Evolutionary conservation across 179 eudicot genomes (phyloP), one percentile per base, ranked within the genome.

Genomic region (Pouteria campechiana): DNA sequence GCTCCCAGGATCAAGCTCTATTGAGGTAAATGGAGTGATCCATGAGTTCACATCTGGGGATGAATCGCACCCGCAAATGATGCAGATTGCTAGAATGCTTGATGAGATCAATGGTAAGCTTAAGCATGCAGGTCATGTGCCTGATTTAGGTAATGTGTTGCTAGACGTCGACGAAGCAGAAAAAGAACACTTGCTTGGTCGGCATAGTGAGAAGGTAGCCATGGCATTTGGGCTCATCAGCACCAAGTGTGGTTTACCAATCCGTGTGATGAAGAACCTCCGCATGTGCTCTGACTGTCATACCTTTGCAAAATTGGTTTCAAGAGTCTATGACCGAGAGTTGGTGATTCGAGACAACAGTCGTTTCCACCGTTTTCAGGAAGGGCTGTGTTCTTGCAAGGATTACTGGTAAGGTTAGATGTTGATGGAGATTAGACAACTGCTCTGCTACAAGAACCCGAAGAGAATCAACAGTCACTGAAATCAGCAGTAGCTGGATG

Each of bases 261-360:
- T 70, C 5, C 41, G 61, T 3, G 46, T 70, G 9, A 32, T 70
- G 13, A 70, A 70, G 71, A 70, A 70, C 32, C 72, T 70, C 17
- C 5, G 75, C 3, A 56, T 70, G 37, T 70, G 75, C 35, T 46
- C 57, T 1, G 75, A 70, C 30, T 70, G 75, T 32, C 75, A 70
- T 27, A 40, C 57, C 0, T 60, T 54, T 16, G 54, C 67, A 0
- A 70, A 65, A 7, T 12, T 60, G 40, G 67, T 59, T 23, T 70
- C 75, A 1, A 44, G 52, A 29, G 21, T 56, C 30, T 70, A 65
- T 40, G 48, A 32, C 16, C 20, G 68, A 23, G 63, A 70, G 17
- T 60, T 64, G 23, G 49, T 65, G 47, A 42, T 70, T 25, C 42
- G 67, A 23, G 61, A 70, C 44, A 65, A 60, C 29, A 46, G 43